Conservation (phyloP, 2,329 filamentous ascomycete genomes). For the Sarocladiaceae sp. region DNA sequence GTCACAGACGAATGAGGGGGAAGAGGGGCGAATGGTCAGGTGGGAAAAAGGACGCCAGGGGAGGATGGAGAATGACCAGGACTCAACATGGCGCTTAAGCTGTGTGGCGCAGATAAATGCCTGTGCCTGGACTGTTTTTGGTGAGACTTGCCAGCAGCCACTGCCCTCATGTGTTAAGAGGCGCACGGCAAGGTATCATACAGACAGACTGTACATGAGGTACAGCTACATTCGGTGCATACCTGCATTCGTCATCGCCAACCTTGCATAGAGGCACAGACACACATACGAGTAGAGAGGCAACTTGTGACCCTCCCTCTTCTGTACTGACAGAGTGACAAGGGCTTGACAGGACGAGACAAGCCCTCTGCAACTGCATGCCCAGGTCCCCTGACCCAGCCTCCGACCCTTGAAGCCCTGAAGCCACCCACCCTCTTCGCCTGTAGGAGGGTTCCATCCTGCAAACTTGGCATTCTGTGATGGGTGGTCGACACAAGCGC, state of each 20-base stretch:
- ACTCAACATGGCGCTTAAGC: background rate
- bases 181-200: background rate
- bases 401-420: background rate
- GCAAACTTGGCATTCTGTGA: conserved; percentile 4
- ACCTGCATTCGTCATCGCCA: background rate
- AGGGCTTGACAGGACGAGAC: too few relatives aligned
- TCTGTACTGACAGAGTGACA: too few relatives aligned
- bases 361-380: background rate
- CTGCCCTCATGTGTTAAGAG: background rate
- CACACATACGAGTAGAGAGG: too few relatives aligned
- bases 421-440: conserved; percentile 1
- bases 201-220: too few relatives aligned
- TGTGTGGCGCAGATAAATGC: background rate
- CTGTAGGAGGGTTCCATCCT: background rate
- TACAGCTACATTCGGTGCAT: background rate
- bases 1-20: background rate
- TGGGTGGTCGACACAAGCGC: conserved; percentile 4
- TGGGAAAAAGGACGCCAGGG: background rate
- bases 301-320: background rate
- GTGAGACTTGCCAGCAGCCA: background rate
- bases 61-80: too few relatives aligned
- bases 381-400: background rate
- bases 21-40: background rate
- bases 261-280: too few relatives aligned
- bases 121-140: background rate